Percentiles rank a stretch among this genome's conserved stretches.
These are phyloP conservation scores for Isoetes engelmannii DNA, from an alignment of 83 land plant genomes.

Conservation along the genomic window DNA sequence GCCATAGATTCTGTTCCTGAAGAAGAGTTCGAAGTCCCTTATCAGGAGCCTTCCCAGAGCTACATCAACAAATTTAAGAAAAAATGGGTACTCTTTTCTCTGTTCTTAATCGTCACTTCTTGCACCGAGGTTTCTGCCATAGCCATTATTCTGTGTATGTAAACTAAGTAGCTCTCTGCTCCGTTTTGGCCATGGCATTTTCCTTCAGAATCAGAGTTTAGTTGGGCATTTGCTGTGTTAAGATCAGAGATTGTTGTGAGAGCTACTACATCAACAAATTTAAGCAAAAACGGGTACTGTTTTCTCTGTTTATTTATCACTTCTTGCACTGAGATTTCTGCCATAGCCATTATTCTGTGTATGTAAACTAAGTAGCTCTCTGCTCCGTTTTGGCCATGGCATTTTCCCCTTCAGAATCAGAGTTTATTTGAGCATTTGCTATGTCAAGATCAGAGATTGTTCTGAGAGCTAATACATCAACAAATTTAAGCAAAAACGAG, in stretches of 20 bases:
- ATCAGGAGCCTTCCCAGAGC: conserved; percentile 77
- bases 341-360: conserved; percentile 57
- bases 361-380: too few relatives aligned
- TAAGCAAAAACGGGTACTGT: conserved; percentile 71
- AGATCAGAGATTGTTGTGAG: too few relatives aligned
- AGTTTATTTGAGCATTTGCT: too few relatives aligned
- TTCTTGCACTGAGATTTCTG: conserved; percentile 47
- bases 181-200: too few relatives aligned
- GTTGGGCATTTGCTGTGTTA: too few relatives aligned
- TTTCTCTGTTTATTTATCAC: conserved; percentile 47
- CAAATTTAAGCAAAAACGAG: conserved; percentile 84
- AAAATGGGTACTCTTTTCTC: conserved; percentile 65
- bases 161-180: too few relatives aligned
- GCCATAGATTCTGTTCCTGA: conserved; percentile 16
- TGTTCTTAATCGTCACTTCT: conserved; percentile 47
- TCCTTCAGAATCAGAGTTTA: too few relatives aligned
- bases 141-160: conserved; percentile 55
- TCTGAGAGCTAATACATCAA: too few relatives aligned
- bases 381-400: too few relatives aligned
- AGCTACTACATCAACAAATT: conserved; percentile 72
- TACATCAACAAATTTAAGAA: conserved; percentile 75
- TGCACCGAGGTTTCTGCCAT: conserved; percentile 52
- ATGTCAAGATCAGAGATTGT: too few relatives aligned
- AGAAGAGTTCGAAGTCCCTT: conserved; percentile 52
- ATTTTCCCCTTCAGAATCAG: too few relatives aligned